Conservation (phyloP, 1,139 yeast species). For the Saccharomyces hybrid region DNA sequence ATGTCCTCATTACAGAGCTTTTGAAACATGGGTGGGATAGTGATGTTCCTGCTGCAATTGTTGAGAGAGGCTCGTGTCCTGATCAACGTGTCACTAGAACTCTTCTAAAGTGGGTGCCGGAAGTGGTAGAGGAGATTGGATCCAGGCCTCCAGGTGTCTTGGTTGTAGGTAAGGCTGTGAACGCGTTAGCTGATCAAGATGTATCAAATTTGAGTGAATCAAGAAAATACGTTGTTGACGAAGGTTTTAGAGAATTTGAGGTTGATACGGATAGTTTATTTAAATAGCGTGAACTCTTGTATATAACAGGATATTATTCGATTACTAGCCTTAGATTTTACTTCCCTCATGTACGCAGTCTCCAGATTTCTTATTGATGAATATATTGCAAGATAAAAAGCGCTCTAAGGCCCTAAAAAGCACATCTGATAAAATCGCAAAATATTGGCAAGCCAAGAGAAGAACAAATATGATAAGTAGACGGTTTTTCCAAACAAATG, state of each 20-base stretch:
- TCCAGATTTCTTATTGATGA: neutral
- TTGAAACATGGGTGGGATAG: conserved; percentile 59
- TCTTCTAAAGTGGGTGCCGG: conserved; percentile 54
- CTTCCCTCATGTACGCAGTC: too few species aligned
- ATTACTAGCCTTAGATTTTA: neutral
- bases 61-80: conserved; percentile 89
- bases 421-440: neutral
- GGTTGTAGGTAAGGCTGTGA: conserved; percentile 76
- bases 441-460: neutral
- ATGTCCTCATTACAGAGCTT: conserved; percentile 56
- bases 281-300: neutral
- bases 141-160: conserved; percentile 91
- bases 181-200: conserved; percentile 38
- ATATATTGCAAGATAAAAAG: neutral
- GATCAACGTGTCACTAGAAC: conserved; percentile 86
- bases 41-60: conserved; percentile 69
- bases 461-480: conserved; percentile 8
- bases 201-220: conserved; percentile 25
- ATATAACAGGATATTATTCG: neutral
- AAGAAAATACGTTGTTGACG: conserved; percentile 40
- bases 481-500: conserved; percentile 12
- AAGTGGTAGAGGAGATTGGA: conserved; percentile 69
- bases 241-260: conserved; percentile 40
- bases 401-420: neutral
- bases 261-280: conserved; percentile 6